Percentiles rank a stretch among this genome's conserved stretches.
Evolutionary conservation across 352 stramenopile genomes (phyloP).

Genomic region (Pythium dissotocum): DNA sequence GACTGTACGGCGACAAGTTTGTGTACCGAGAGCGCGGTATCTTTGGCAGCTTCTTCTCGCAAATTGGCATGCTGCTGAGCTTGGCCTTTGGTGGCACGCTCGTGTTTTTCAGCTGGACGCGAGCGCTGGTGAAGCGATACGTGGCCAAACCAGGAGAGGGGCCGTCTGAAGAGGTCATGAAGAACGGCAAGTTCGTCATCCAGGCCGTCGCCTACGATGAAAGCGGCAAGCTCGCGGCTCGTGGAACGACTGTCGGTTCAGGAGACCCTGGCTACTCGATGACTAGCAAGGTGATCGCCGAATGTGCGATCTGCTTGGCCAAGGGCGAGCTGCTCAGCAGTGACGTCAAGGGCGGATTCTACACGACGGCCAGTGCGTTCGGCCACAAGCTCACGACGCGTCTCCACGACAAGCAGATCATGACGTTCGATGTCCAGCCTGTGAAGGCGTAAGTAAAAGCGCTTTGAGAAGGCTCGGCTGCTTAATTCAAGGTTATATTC

Average conservation of each 20-base stretch:
- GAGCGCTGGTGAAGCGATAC: conserved; percentile 63
- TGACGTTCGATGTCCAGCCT: conserved; percentile 46
- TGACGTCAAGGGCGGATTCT: conserved; percentile 47
- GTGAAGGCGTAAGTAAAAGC: not conserved
- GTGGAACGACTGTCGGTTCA: conserved; percentile 38
- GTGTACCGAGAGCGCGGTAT: conserved; percentile 66
- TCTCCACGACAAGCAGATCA: conserved; percentile 57
- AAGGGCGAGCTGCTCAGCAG: conserved; percentile 41
- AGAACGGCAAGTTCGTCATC: conserved; percentile 71
- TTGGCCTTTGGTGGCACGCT: conserved; percentile 39
- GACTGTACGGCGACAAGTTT: conserved; percentile 61
- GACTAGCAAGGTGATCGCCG: conserved; percentile 54
- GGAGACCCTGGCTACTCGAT: conserved; percentile 65
- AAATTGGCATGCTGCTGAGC: conserved; percentile 43
- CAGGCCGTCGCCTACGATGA: conserved; percentile 48
- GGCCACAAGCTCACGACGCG: conserved; percentile 52
- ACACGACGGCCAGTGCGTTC: conserved; percentile 64
- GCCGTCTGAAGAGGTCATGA: conserved; percentile 77
- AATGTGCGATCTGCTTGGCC: conserved; percentile 59
- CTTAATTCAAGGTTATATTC: too few species aligned
- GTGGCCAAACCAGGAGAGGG: conserved; percentile 78
- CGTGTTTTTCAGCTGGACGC: conserved; percentile 66
- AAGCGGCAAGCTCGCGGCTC: conserved; percentile 42
- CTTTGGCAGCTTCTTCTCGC: conserved; percentile 46
- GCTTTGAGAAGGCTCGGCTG: too few species aligned